Conservation (phyloP, 164 flowering plant genomes). For the Aristolochia fimbriata region DNA sequence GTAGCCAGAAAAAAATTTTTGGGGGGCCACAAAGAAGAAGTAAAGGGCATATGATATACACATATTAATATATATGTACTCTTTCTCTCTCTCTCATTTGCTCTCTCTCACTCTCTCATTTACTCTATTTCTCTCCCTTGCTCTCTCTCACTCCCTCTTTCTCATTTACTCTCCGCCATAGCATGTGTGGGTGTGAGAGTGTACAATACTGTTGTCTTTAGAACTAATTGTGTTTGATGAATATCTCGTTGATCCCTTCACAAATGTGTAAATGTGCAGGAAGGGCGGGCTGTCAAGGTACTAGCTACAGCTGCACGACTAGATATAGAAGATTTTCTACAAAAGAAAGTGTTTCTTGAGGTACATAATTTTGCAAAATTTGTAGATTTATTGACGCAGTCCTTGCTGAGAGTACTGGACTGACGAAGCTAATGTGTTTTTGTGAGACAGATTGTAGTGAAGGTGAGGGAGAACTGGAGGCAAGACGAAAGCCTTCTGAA, state of each 20-base stretch:
- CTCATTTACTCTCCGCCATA: no score
- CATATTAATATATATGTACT: no score
- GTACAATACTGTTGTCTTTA: no score
- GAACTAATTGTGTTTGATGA: no score
- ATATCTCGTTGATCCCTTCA: slow-evolving; percentile 2
- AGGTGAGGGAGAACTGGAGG: slow-evolving; percentile 87
- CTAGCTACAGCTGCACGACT: slow-evolving; percentile 94
- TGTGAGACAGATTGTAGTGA: slow-evolving; percentile 69
- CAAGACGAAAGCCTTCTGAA: slow-evolving; percentile 87
- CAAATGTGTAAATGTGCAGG: slow-evolving; percentile 28
- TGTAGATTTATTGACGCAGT: neutral
- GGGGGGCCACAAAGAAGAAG: no score
- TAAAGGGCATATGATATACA: no score
- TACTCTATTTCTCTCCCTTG: no score
- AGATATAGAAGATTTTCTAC: slow-evolving; percentile 94
- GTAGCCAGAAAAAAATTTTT: no score
- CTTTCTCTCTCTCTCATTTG: no score
- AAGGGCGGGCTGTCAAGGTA: slow-evolving; percentile 78
- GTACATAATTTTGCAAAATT: slow-evolving; percentile 18
- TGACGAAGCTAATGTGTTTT: neutral
- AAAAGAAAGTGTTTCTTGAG: slow-evolving; percentile 96
- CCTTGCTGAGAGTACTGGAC: neutral
- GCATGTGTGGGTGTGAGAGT: no score
- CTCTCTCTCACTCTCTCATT: no score
- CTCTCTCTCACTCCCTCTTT: no score